Evolutionary conservation across 495 filamentous ascomycete species (phyloP), one percentile per base, ranked within the genome.

Genomic region (Neurospora sp.): DNA sequence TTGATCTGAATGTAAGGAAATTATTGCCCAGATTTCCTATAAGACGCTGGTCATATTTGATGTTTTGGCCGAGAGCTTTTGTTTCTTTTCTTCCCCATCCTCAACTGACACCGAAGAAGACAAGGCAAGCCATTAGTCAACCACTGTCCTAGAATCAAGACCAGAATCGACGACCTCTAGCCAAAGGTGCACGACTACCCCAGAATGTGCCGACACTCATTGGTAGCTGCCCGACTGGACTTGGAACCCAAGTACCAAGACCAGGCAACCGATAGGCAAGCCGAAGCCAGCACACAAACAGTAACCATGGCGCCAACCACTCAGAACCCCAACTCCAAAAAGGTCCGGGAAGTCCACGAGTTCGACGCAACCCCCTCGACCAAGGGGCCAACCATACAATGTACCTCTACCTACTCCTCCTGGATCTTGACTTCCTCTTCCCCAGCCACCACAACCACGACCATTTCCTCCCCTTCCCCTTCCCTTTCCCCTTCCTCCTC

Each of bases 41-140:
- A 65, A 65, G 9, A 8, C 0, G 1, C 14, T 0, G 31, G 6
- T 5, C 12, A 65, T 65, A 1, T 61, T 16, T 1, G 31, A 18
- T 0, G 14, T 35, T 0, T 1, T 59, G 0, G 20, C 20, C 2
- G 1, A 2, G 14, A 18, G 5, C 5, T 27, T 2, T 9, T 31
- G 14, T 3, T 3, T 12, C 10, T 4, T 18, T 61, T 35, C 53
- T 18, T 37, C 14, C 53, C 27, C 1, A 35, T 16, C 53, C 22
- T 14, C 27, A 35, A 18, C 53, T 1, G 20, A 22, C 1, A 12
- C 0, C 53, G 0, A 65, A 8, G 14, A 9, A 61, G 1, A 35
- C 53, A 6, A 35, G 2, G 27, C 53, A 18, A 14, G 7, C 20
- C 4, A 10, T 5, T 3, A 48, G 44, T 22, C 44, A 20, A 10